Conservation (phyloP, 192 early-diverging fungal genomes). For the Kickxella alabastrina region DNA sequence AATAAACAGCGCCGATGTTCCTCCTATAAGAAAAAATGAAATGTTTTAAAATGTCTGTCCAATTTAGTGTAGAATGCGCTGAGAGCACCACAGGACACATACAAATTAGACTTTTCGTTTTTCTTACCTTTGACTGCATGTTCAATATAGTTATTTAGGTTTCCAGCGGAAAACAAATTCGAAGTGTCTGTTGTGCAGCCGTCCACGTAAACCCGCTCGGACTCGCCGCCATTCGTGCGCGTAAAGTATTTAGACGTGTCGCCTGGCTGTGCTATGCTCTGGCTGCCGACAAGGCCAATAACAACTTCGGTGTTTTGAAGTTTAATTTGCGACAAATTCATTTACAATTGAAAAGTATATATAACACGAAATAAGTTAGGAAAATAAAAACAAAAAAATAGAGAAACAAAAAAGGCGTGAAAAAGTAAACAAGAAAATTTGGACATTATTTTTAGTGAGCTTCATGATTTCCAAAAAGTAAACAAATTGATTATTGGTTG, state of each 20-base stretch:
- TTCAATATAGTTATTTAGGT: conserved; percentile 28
- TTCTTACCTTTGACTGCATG: conserved; percentile 39
- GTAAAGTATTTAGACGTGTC: conserved; percentile 52
- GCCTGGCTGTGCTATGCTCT: conserved; percentile 30
- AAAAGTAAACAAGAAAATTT: neutral
- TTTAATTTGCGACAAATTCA: conserved; percentile 22
- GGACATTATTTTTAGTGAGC: too few species aligned
- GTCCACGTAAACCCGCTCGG: conserved; percentile 41
- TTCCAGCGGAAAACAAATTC: conserved; percentile 17
- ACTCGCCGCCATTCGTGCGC: neutral
- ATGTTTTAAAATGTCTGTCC: neutral
- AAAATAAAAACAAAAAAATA: neutral
- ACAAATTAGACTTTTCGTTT: too few species aligned
- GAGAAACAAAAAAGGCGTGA: neutral
- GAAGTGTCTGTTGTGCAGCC: conserved; percentile 31
- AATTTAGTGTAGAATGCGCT: too few species aligned
- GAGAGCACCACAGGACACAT: too few species aligned
- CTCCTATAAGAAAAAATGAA: conserved; percentile 14
- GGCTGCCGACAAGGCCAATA: conserved; percentile 33
- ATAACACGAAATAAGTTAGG: conserved; percentile 2
- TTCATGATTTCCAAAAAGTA: conserved; percentile 1
- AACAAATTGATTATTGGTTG: neutral
- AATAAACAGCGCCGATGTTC: conserved; percentile 45
- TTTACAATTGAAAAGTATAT: neutral
- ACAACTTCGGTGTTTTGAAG: conserved; percentile 48